Evolutionary conservation across 768 basidiomycete genomes (phyloP).

Genomic region (Steccherinum ochraceum): DNA sequence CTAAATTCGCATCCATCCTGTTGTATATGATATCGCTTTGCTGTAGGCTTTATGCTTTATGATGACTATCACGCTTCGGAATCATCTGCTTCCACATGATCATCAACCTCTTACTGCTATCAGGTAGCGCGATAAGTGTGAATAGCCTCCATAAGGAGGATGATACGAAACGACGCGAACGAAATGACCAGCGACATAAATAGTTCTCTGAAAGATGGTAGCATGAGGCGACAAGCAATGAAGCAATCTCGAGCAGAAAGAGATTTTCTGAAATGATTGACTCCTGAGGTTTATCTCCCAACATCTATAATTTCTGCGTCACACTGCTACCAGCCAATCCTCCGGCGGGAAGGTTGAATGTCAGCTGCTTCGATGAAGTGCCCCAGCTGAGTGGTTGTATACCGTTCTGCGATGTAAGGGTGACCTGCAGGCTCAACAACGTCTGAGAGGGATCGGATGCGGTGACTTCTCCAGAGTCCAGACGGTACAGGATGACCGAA

Average conservation of each 20-base stretch:
- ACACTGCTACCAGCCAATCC: constrained; percentile 48
- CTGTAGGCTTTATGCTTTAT: neutral
- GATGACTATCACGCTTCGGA: neutral
- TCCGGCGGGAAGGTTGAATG: constrained; percentile 38
- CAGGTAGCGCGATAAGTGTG: too few relatives aligned
- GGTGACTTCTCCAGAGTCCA: constrained; percentile 37
- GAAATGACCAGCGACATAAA: too few relatives aligned
- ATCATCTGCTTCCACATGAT: constrained; percentile 5
- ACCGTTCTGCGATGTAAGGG: constrained; percentile 22
- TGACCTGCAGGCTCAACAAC: constrained; percentile 30
- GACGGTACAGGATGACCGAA: constrained; percentile 36
- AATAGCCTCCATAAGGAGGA: too few relatives aligned
- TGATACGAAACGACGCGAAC: too few relatives aligned
- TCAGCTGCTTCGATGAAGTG: constrained; percentile 20
- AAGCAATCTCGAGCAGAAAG: too few relatives aligned
- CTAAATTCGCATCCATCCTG: constrained; percentile 30
- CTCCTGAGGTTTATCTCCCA: too few relatives aligned
- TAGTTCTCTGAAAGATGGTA: too few relatives aligned
- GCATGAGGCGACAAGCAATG: too few relatives aligned
- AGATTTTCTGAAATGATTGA: too few relatives aligned
- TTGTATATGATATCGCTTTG: constrained; percentile 1
- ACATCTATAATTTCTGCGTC: constrained; percentile 13
- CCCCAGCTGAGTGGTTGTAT: constrained; percentile 13
- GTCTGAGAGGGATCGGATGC: constrained; percentile 66
- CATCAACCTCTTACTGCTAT: too few relatives aligned